A percentile compares a stretch with the other conserved stretches of the same genome.
Evolutionary conservation across 768 basidiomycete genomes (phyloP).

Genomic region (Mycena pura): DNA sequence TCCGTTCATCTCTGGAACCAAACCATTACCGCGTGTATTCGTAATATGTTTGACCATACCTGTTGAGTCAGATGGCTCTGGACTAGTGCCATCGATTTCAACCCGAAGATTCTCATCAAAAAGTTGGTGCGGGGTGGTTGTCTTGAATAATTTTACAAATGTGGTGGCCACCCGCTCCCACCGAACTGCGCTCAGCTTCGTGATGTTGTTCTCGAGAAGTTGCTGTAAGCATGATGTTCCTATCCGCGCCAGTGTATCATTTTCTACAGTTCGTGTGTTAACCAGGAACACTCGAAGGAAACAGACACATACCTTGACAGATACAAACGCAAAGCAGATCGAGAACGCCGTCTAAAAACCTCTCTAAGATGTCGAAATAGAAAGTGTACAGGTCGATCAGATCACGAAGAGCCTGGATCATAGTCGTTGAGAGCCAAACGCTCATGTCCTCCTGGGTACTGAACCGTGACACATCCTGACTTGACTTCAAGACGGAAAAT

Average conservation of each 20-base stretch:
- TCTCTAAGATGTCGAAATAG: conserved; percentile 90
- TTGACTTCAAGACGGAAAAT: conserved; percentile 93
- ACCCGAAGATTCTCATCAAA: conserved; percentile 93
- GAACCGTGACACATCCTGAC: conserved; percentile 91
- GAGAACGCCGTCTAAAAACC: conserved; percentile 90
- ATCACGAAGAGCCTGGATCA: conserved; percentile 97
- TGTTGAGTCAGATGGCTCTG: conserved; percentile 62
- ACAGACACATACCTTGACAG: conserved; percentile 81
- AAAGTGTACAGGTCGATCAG: conserved; percentile 95
- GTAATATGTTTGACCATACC: conserved; percentile 26
- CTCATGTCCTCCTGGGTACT: conserved; percentile 99
- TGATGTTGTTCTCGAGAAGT: conserved; percentile 90
- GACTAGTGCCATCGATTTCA: conserved; percentile 69
- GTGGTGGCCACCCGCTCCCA: conserved; percentile 95
- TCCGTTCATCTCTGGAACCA: conserved; percentile 61
- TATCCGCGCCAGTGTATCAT: conserved; percentile 96
- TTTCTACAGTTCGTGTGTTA: conserved; percentile 66
- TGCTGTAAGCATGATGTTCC: conserved; percentile 98
- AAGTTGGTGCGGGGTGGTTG: conserved; percentile 95
- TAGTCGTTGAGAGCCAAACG: conserved; percentile 98
- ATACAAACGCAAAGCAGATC: conserved; percentile 96
- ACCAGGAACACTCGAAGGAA: neutral
- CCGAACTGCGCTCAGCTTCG: conserved; percentile 78
- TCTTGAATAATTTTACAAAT: conserved; percentile 95
- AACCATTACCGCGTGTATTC: neutral